A percentile compares a stretch with the other conserved stretches of the same genome.
Conservation (phyloP, 2,329 filamentous ascomycete genomes). For the Coniochaeta prunicola region DNA sequence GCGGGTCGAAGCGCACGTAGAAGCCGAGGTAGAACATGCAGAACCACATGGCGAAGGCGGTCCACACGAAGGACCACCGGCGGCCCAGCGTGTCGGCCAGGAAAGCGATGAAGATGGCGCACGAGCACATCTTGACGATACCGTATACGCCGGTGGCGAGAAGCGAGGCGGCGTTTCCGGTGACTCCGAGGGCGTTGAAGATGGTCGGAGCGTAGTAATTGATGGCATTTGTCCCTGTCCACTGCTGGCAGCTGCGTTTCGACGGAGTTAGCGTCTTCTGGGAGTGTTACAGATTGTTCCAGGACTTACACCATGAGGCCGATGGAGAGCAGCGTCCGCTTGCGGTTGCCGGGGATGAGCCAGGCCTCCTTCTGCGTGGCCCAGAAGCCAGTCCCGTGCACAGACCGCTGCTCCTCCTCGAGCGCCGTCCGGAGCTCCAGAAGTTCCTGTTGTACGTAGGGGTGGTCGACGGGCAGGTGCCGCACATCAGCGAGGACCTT, state of each 20-base stretch:
- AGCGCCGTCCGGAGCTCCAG: conserved; percentile 20
- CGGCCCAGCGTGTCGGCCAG: conserved; percentile 51
- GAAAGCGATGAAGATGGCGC: conserved; percentile 49
- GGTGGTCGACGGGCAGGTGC: conserved; percentile 24
- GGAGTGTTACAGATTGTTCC: neutral
- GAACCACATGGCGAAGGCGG: conserved; percentile 21
- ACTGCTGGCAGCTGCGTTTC: too few relatives aligned
- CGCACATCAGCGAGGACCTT: conserved; percentile 24
- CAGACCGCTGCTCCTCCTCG: conserved; percentile 18
- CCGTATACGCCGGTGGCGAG: conserved; percentile 58
- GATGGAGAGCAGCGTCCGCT: conserved; percentile 20
- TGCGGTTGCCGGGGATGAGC: conserved; percentile 31
- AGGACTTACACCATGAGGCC: neutral
- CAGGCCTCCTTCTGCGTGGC: conserved; percentile 21
- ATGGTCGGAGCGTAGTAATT: conserved; percentile 25
- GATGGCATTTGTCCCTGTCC: neutral
- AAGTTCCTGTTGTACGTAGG: conserved; percentile 27
- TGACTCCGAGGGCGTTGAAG: conserved; percentile 23
- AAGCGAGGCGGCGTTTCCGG: conserved; percentile 41
- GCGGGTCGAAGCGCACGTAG: conserved; percentile 44
- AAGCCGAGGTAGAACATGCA: conserved; percentile 56
- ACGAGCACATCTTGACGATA: conserved; percentile 52
- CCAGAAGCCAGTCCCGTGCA: conserved; percentile 15
- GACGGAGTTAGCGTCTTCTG: too few relatives aligned
- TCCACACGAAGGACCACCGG: conserved; percentile 50